Base-by-base conservation (phyloP, 2,329 filamentous ascomycete genomes). In the Alternaria gaisen region DNA sequence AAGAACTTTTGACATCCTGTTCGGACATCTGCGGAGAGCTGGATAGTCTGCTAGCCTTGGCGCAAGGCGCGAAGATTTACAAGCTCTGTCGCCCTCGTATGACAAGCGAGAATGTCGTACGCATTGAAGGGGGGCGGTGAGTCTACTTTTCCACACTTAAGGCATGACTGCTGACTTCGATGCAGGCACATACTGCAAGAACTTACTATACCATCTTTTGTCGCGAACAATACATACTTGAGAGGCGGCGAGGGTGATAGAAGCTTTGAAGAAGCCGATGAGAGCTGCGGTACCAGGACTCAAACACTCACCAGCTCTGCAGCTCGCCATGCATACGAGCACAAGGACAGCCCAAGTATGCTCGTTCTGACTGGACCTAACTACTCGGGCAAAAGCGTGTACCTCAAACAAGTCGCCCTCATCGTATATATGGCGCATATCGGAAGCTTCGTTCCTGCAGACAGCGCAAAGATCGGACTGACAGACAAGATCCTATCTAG, bases 371-470 rank as follows among this genome's bases (percentile, higher is more conserved):
- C 95, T 0, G 95, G 95, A 0, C 94, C 95, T 5, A 99, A 99
- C 70, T 96, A 95, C 76, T 98, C 95, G 0, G 95, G 95, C 0
- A 99, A 99, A 78, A 98, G 93, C 69, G 88, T 98, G 0, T 98
- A 97, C 77, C 85, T 98, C 74, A 99, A 97, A 77, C 94, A 99
- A 76, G 87, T 92, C 32, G 95, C 94, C 5, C 82, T 97, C 51
- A 95, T 97, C 60, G 89, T 97, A 14, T 97, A 95, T 74, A 86
- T 99, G 78, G 92, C 95, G 0, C 95, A 99, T 73, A 87, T 97
- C 54, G 95, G 95, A 53, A 83, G 93, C 75, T 98, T 92, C 74
- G 92, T 99, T 1, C 94, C 95, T 1, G 94, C 94, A 1, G 84
- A 89, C 16, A 82, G 79, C 28, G 94, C 94, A 9, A 86, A 80